Base-by-base conservation (phyloP, 768 basidiomycete species). In the Termitomyces heimii region DNA sequence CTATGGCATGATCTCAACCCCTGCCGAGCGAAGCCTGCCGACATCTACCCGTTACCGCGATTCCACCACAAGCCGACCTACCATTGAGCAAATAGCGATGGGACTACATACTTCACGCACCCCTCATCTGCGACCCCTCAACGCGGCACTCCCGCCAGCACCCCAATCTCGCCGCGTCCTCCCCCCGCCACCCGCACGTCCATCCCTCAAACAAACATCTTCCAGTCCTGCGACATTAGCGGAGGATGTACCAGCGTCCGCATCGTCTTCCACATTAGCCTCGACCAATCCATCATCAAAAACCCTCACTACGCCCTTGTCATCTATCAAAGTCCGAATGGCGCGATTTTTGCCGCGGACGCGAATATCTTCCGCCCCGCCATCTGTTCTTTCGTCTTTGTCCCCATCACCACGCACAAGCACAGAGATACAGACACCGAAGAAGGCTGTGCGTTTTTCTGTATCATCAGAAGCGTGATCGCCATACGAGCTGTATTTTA, bases 11-110 rank as follows among this genome's bases (percentile, higher is more conserved):
- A 72, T 73, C 60, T 77, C 77, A 18, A 75, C 76, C 49, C 70
- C 72, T 40, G 76, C 74, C 45, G 77, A 78, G 61, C 68, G 72
- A 56, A 63, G 63, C 57, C 46, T 68, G 24, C 49, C 64, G 58
- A 58, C 64, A 4, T 62, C 64, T 29, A 67, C 76, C 57, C 74
- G 69, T 60, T 68, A 71, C 52, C 78, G 72, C 58, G 65, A 72
- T 48, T 74, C 77, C 59, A 68, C 75, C 28, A 57, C 73, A 26
- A 66, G 73, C 22, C 82, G 80, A 16, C 88, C 88, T 1, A 85
- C 83, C 47, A 78, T 88, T 40, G 83, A 86, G 64, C 88, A 90
- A 70, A 90, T 90, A 59, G 84, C 86, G 14, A 89, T 90, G 87
- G 88, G 88, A 20, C 76, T 90, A 24, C 88, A 90, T 68, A 73